phyloP scores from a whole-genome alignment of 768 basidiomycete genomes.

The Phallus indusiatus region DNA sequence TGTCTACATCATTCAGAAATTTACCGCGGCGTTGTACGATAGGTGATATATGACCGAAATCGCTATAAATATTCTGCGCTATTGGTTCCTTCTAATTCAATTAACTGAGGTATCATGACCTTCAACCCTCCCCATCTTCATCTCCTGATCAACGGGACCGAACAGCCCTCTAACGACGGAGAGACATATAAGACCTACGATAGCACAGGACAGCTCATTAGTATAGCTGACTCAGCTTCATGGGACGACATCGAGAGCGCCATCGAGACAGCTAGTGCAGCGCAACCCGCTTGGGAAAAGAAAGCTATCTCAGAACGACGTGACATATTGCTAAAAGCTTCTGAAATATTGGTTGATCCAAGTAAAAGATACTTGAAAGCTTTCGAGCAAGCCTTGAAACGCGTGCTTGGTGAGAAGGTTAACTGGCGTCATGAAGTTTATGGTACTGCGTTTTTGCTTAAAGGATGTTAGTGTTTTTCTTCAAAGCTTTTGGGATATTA shows the following conservation, averaged over 20 bases:
- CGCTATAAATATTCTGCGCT: too few species aligned
- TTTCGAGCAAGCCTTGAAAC: constrained; percentile 1
- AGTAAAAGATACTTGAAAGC: constrained; percentile 6
- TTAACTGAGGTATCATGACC: too few species aligned
- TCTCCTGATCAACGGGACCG: constrained; percentile 32
- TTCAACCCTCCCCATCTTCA: not conserved
- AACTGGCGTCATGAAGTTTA: not conserved
- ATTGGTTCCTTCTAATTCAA: too few species aligned
- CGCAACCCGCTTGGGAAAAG: not conserved
- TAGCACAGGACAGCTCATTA: constrained; percentile 15
- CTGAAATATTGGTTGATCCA: constrained; percentile 9
- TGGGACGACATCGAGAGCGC: not conserved
- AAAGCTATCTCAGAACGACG: not conserved
- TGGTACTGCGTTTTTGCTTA: not conserved
- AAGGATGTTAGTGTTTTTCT: not conserved
- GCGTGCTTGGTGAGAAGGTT: not conserved
- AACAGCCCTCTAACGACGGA: constrained; percentile 23
- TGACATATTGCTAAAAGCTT: constrained; percentile 11
- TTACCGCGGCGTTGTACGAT: too few species aligned
- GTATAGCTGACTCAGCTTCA: not conserved
- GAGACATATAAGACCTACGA: constrained; percentile 38
- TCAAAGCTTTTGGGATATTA: not conserved
- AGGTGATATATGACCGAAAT: too few species aligned
- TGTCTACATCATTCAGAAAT: too few species aligned
- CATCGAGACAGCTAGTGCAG: not conserved